Base-by-base conservation (phyloP, 331 rosid genomes). In the Malus hybrid region DNA sequence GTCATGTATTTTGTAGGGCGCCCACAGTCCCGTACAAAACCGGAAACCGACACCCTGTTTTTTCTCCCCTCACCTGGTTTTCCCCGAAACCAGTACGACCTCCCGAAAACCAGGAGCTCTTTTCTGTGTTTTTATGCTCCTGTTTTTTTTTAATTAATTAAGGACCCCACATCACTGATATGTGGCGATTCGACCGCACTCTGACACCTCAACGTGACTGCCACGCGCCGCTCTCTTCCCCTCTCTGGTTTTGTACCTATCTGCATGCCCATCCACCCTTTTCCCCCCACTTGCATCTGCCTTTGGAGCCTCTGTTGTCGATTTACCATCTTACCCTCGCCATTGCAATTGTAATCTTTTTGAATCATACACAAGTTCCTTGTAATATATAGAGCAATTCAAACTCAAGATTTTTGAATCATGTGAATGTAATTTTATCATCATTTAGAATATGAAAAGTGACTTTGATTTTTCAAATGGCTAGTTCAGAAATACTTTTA, bases 91-190 rank as follows among this genome's bases (percentile, higher is more conserved):
- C 73, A 53, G 53, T 73, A 70, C 79, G 78, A 58, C 71, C 56
- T 94, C 98, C 97, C 88, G 89, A 90, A 94, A 91, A 94, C 93
- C 93, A 78, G 98, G 98, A 90, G 91, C 82, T 72, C 82, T 66
- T 76, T 82, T 42, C 42, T 33, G 30, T 63, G 78, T 22, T 66
- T 68, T 30, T 76, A 13, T 16, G 19, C 33, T 57, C 56, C 57
- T 2, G 57, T 3, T 52, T 52, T 12, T 42, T 52, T 18, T 9
- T 52, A 52, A 6, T 2, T 52, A 16, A 52, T 42, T 10, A 42
- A 42, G 77, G 89, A 71, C 29, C 83, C 86, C 39, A 4, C 24
- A 15, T 73, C 82, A 77, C 67, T 61, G 68, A 75, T 82, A 88
- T 90, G 98, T 90, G 96, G 98, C 95, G 92, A 87, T 86, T 84